These are phyloP conservation scores for Phytophthora podocarpi DNA, from an alignment of 352 stramenopile genomes.

Conservation along the genomic window DNA sequence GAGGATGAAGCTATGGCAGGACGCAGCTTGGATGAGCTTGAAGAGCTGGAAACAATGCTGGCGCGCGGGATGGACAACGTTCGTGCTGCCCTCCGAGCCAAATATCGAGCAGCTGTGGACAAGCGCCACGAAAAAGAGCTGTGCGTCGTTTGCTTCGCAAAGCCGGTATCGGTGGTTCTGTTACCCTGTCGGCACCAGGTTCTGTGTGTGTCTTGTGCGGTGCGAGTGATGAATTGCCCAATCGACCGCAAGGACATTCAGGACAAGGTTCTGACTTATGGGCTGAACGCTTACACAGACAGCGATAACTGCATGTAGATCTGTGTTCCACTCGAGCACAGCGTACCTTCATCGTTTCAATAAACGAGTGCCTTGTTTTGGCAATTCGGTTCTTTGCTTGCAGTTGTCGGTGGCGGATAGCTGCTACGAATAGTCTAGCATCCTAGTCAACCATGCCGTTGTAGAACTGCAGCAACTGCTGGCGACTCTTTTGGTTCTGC, in stretches of 20 bases:
- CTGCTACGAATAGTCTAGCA: neutral
- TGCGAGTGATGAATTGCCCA: conserved; percentile 59
- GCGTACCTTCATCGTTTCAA: neutral
- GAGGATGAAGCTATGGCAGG: conserved; percentile 27
- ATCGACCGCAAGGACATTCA: conserved; percentile 64
- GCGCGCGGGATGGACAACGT: conserved; percentile 33
- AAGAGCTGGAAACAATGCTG: conserved; percentile 46
- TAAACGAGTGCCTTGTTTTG: conserved; percentile 11
- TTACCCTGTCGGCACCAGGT: conserved; percentile 67
- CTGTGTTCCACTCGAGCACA: neutral
- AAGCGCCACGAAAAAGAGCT: conserved; percentile 28
- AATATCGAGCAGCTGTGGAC: conserved; percentile 33
- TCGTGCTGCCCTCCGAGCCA: conserved; percentile 29
- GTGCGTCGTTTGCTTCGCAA: conserved; percentile 65
- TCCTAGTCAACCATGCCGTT: conserved; percentile 84
- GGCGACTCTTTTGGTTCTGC: conserved; percentile 72
- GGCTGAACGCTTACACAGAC: conserved; percentile 47
- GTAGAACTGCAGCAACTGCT: conserved; percentile 87
- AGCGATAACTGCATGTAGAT: neutral
- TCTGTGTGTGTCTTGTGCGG: conserved; percentile 56
- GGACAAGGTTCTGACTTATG: conserved; percentile 74
- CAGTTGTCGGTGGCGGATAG: neutral
- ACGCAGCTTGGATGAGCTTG: conserved; percentile 44
- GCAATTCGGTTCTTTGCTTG: neutral
- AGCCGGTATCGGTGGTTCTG: conserved; percentile 53